A percentile compares a stretch with the other conserved stretches of the same genome.
These are phyloP conservation scores for Avena insularis DNA, from an alignment of 176 grass and related monocot species.

Conservation along the genomic window DNA sequence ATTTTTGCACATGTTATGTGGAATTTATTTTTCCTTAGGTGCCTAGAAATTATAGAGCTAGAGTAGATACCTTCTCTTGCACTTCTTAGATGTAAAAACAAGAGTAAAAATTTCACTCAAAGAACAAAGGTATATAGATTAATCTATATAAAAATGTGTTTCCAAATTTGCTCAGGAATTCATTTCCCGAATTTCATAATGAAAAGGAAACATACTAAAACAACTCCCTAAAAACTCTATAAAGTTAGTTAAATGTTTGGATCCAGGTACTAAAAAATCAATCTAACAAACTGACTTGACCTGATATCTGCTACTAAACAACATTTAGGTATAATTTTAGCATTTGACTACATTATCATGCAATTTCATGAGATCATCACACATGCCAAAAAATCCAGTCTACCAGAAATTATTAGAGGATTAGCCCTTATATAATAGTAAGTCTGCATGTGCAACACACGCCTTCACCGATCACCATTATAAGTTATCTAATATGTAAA, in stretches of 20 bases:
- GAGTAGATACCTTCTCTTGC: not conserved
- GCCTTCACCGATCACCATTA: too few species aligned
- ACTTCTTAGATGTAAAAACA: not conserved
- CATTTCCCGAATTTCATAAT: not conserved
- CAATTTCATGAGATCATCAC: too few species aligned
- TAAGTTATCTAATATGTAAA: too few species aligned
- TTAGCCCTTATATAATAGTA: too few species aligned
- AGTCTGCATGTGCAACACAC: too few species aligned
- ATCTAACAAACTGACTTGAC: too few species aligned
- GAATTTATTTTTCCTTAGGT: too few species aligned
- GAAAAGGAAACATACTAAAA: not conserved
- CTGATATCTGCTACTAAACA: too few species aligned
- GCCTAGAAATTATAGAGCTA: not conserved
- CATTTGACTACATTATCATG: too few species aligned
- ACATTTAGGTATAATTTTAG: too few species aligned
- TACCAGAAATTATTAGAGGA: too few species aligned
- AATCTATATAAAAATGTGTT: constrained; percentile 1
- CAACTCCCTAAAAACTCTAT: not conserved
- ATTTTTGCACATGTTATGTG: not conserved
- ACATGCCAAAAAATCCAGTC: too few species aligned
- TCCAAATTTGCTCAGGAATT: not conserved
- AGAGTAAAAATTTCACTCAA: not conserved
- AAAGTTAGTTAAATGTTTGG: not conserved
- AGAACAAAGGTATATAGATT: constrained; percentile 5
- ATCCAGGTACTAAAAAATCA: constrained; percentile 10